Evolutionary conservation across 768 basidiomycete genomes (phyloP), one percentile per base, ranked within the genome.

Genomic region (Russula brevipes): DNA sequence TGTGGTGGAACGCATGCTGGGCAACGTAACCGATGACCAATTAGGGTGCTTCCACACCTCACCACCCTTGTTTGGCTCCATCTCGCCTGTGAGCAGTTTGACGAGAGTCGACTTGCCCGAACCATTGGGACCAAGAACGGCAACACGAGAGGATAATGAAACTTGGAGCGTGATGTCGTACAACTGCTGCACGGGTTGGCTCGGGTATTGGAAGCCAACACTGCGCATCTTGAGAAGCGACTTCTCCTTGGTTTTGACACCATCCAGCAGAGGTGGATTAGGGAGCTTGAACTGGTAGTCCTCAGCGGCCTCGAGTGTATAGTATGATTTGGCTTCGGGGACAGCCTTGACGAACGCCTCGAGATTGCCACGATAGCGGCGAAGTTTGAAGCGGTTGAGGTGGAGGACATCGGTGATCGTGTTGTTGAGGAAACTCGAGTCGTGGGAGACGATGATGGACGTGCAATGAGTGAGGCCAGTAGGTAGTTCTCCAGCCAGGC

Each of bases 171-270:
- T 86, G 77, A 98, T 93, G 78, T 98, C 89, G 82, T 85, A 88
- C 69, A 97, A 82, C 75, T 96, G 94, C 76, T 96, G 95, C 61
- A 90, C 84, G 57, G 86, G 72, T 70, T 89, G 85, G 35, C 85
- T 83, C 53, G 92, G 91, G 79, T 98, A 98, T 78, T 97, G 94
- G 91, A 93, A 98, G 71, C 89, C 90, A 71, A 96, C 94, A 75
- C 90, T 89, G 76, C 94, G 91, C 94, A 98, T 96, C 84, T 98
- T 98, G 68, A 97, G 77, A 70, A 98, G 80, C 65, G 85, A 86
- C 86, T 96, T 98, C 80, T 98, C 94, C 84, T 98, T 98, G 73
- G 95, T 98, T 89, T 98, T 98, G 80, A 98, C 95, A 89, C 95
- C 95, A 69, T 98, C 95, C 66, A 98, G 89, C 68, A 98, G 86